phyloP scores from a whole-genome alignment of 495 filamentous ascomycete species.

The Penicillium daleae region DNA sequence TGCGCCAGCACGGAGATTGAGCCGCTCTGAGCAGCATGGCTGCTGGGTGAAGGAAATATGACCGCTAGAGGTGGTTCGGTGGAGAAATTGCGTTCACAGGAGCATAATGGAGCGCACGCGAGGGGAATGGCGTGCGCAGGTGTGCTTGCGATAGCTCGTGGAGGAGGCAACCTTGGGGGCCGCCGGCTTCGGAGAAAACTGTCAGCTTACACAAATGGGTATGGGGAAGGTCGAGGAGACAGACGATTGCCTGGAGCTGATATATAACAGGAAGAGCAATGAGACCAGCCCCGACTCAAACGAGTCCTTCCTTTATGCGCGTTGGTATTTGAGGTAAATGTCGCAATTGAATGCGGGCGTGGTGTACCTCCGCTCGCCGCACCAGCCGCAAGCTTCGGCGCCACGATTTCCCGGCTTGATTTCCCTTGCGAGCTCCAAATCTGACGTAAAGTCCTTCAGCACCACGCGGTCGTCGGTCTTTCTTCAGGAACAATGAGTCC shows the following conservation, averaged over 20 bases:
- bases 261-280: slow-evolving; percentile 7
- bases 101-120: slow-evolving; percentile 32
- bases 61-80: slow-evolving; percentile 4
- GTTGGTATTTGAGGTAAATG: slow-evolving; percentile 9
- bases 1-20: slow-evolving; percentile 45
- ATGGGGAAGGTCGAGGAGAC: background rate
- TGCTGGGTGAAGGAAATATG: slow-evolving; percentile 11
- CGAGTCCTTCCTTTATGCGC: background rate
- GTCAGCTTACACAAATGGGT: slow-evolving; percentile 8
- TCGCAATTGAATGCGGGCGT: slow-evolving; percentile 28
- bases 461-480: slow-evolving; percentile 14
- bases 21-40: slow-evolving; percentile 52
- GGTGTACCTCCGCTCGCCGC: slow-evolving; percentile 19
- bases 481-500: slow-evolving; percentile 38
- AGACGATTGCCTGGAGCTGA: background rate
- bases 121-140: slow-evolving; percentile 19
- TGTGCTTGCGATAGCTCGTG: slow-evolving; percentile 31
- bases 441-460: slow-evolving; percentile 39
- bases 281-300: background rate
- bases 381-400: slow-evolving; percentile 23
- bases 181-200: slow-evolving; percentile 50
- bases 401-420: slow-evolving; percentile 34
- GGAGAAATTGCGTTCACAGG: slow-evolving; percentile 26
- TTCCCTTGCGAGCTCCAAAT: slow-evolving; percentile 23
- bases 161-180: slow-evolving; percentile 27